Evolutionary conservation across 768 basidiomycete species (phyloP).

Genomic region (Amanita inopinata): DNA sequence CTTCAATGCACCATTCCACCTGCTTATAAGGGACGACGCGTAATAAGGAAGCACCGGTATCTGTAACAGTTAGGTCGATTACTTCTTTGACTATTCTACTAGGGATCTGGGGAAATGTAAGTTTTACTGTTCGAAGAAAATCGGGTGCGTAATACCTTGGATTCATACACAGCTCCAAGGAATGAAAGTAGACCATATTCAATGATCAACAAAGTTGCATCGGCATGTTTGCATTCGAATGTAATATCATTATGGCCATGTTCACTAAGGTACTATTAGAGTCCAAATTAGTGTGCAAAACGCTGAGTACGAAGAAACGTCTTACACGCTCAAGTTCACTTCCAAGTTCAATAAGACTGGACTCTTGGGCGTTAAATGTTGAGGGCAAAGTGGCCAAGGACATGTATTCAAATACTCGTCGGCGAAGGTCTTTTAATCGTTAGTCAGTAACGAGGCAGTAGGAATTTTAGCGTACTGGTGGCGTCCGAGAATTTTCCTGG

Average conservation of each 20-base stretch:
- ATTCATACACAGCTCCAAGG: background rate
- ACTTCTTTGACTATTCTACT: slow-evolving; percentile 6
- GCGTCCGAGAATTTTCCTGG: slow-evolving; percentile 10
- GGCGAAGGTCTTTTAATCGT: slow-evolving; percentile 24
- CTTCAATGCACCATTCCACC: slow-evolving; percentile 39
- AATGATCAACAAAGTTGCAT: background rate
- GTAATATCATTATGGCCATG: background rate
- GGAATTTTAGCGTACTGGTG: slow-evolving; percentile 11
- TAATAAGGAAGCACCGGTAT: slow-evolving; percentile 24
- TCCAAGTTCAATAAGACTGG: slow-evolving; percentile 5
- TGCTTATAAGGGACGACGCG: slow-evolving; percentile 48
- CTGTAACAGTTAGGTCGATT: slow-evolving; percentile 4
- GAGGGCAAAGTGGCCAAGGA: slow-evolving; percentile 24
- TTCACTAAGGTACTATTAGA: background rate
- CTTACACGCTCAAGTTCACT: slow-evolving; percentile 18
- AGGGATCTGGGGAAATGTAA: background rate
- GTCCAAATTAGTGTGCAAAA: background rate
- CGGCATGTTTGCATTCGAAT: background rate
- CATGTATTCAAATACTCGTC: slow-evolving; percentile 31
- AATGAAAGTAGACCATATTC: slow-evolving; percentile 2
- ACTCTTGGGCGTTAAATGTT: slow-evolving; percentile 13
- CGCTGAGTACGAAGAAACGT: background rate
- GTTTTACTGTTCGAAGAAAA: too few relatives aligned
- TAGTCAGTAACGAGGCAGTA: background rate
- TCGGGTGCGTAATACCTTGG: too few relatives aligned